These are phyloP conservation scores for Takashimella tepidaria DNA, from an alignment of 1,284 basidiomycete genomes.

Conservation along the genomic window DNA sequence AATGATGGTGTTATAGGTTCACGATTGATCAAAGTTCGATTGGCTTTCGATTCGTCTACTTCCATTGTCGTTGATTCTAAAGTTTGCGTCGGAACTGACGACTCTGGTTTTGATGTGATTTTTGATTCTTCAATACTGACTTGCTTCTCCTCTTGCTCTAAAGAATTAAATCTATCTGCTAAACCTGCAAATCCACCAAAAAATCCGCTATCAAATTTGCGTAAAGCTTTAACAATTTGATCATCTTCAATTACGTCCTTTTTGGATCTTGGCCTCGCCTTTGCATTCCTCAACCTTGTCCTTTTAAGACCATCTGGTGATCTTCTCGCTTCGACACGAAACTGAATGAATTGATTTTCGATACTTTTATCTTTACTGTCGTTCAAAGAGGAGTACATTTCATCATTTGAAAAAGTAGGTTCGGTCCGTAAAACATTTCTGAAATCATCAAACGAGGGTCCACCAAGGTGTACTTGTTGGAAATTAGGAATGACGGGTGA, in stretches of 20 bases:
- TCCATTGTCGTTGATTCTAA: constrained; percentile 9
- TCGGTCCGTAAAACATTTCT: neutral
- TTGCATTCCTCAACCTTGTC: neutral
- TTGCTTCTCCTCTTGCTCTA: constrained; percentile 3
- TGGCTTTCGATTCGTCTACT: constrained; percentile 12
- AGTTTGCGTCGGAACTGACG: constrained; percentile 6
- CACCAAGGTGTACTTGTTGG: constrained; percentile 15
- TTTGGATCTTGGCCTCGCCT: neutral
- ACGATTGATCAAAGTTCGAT: constrained; percentile 6
- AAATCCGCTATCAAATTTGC: constrained; percentile 26
- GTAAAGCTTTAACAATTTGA: constrained; percentile 21
- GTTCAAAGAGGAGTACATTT: too few species aligned
- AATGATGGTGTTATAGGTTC: constrained; percentile 1
- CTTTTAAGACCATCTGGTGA: neutral
- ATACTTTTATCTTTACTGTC: neutral
- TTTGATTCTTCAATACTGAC: neutral
- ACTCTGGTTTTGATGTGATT: neutral
- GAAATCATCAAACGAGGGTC: constrained; percentile 16
- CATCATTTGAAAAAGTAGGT: too few species aligned
- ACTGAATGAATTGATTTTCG: constrained; percentile 5
- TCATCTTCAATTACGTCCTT: constrained; percentile 19
- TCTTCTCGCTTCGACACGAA: constrained; percentile 14
- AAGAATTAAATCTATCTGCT: constrained; percentile 15
- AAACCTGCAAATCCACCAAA: constrained; percentile 34
- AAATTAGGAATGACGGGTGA: constrained; percentile 11